Percentiles rank a stretch among this genome's conserved stretches.
Evolutionary conservation across 208 protist genomes (phyloP).

Genomic region (Acanthamoeba royreba): DNA sequence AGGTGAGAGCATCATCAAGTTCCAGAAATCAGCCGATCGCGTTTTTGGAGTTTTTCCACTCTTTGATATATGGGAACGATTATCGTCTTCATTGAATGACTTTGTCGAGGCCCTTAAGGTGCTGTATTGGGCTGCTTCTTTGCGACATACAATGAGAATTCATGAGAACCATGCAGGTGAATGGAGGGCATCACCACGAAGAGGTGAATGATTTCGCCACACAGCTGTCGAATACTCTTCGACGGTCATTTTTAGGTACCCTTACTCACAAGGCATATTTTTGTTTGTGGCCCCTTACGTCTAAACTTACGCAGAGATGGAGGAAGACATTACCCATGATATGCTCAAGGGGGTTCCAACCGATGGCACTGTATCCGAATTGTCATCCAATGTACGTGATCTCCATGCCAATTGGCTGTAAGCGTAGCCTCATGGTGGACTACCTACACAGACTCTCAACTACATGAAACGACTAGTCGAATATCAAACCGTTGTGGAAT

Average conservation of each 20-base stretch:
- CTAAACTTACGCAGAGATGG: not conserved
- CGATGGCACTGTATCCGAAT: slow-evolving; percentile 19
- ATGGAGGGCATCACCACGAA: not conserved
- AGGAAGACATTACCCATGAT: slow-evolving; percentile 22
- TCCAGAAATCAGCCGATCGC: not conserved
- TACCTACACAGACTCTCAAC: not conserved
- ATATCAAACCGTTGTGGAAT: not conserved
- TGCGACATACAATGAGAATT: not conserved
- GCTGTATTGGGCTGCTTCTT: not conserved
- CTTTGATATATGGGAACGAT: slow-evolving; percentile 26
- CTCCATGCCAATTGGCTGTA: not conserved
- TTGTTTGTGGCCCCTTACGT: not conserved
- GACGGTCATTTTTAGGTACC: not conserved
- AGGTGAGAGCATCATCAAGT: slow-evolving; percentile 44
- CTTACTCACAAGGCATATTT: not conserved
- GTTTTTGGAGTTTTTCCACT: not conserved
- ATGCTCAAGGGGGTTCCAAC: not conserved
- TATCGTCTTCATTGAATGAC: not conserved
- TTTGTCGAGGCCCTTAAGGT: not conserved
- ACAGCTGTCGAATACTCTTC: not conserved
- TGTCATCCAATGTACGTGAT: not conserved
- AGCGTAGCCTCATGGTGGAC: too few species aligned
- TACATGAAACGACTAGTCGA: slow-evolving; percentile 26
- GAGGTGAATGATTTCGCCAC: not conserved
- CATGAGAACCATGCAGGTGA: not conserved